Evolutionary conservation across 208 protist species (phyloP).

Genomic region (Trichomonas gallinae): DNA sequence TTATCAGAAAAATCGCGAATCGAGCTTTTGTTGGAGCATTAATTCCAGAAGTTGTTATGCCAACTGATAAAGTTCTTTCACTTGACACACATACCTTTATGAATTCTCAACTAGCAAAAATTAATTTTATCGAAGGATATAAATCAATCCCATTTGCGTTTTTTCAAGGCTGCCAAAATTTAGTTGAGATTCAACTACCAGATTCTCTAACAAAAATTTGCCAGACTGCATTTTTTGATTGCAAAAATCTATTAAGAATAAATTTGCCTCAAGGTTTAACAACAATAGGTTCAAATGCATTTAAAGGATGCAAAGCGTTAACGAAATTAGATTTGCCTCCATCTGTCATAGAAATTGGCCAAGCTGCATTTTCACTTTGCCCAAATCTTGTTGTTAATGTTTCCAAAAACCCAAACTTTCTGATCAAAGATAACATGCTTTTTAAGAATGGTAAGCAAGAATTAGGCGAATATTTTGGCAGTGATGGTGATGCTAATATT

Average conservation of each 20-base stretch:
- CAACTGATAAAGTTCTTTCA: not conserved
- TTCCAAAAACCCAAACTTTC: not conserved
- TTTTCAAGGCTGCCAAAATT: too few species aligned
- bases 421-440: not conserved
- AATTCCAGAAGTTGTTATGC: not conserved
- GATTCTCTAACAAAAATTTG: not conserved
- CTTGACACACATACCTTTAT: not conserved
- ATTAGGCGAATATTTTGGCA: not conserved
- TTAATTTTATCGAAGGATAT: too few species aligned
- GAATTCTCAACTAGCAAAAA: too few species aligned
- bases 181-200: not conserved
- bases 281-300: not conserved
- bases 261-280: not conserved
- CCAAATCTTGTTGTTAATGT: not conserved
- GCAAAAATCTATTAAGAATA: not conserved
- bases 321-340: not conserved
- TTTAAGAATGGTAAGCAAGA: not conserved
- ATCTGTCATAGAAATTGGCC: not conserved
- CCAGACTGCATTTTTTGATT: not conserved
- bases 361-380: not conserved
- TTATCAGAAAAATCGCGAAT: not conserved
- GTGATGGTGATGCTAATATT: not conserved
- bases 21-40: not conserved
- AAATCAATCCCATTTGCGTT: too few species aligned
- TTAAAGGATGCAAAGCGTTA: not conserved